These are phyloP conservation scores for Teunomyces pallodes DNA, from an alignment of 805 yeast species.

Conservation along the genomic window DNA sequence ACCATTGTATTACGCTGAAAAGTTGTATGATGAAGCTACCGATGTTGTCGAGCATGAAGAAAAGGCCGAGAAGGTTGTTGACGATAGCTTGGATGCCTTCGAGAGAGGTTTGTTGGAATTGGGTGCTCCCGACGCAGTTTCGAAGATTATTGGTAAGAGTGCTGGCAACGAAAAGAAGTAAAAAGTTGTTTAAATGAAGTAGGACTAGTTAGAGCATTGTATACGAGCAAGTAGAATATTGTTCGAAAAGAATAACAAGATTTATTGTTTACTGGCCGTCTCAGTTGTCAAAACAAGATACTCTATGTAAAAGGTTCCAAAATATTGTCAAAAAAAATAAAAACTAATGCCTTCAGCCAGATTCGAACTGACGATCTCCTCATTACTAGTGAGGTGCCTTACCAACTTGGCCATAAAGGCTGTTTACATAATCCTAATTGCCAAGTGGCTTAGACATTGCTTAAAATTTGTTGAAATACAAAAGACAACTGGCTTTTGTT, in stretches of 20 bases:
- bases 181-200: conserved; percentile 20
- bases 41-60: conserved; percentile 43
- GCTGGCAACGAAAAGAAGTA: conserved; percentile 8
- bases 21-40: conserved; percentile 42
- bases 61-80: conserved; percentile 19
- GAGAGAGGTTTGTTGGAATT: conserved; percentile 79
- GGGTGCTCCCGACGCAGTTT: conserved; percentile 73
- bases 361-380: conserved; percentile 41
- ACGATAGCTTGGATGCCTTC: conserved; percentile 49
- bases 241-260: background rate
- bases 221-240: background rate
- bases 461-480: too few species aligned
- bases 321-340: background rate
- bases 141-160: conserved; percentile 59
- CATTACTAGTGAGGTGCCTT: conserved; percentile 43
- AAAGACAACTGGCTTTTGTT: too few species aligned
- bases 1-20: conserved; percentile 74
- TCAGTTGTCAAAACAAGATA: too few species aligned
- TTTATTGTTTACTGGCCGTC: background rate
- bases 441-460: too few species aligned
- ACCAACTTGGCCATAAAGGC: conserved; percentile 41
- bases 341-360: conserved; percentile 31
- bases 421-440: background rate
- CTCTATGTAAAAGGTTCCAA: too few species aligned
- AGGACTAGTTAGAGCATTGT: conserved; percentile 3